Base-by-base conservation (phyloP, 1,139 yeast species). In the Wickerhamiella infanticola region DNA sequence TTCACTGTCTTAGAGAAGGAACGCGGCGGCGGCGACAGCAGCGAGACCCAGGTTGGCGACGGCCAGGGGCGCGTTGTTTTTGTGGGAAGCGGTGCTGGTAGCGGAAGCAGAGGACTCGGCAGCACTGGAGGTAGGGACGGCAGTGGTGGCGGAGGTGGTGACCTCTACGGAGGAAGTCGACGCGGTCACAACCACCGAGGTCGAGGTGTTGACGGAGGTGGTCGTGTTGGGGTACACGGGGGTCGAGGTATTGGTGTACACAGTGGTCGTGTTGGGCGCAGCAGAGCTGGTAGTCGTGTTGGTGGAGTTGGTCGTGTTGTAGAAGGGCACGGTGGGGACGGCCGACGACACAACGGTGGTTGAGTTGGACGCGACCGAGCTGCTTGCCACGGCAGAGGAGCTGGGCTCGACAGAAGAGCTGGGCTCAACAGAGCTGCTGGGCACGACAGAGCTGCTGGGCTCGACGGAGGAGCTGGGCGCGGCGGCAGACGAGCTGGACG, bases 11-110 rank as follows among this genome's bases (percentile, higher is more conserved):
- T 37, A 42, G 9, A 42, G 26, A n/a, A 42, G 39, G 13, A 42
- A 24, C n/a, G 45, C 45, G 31, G 45, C 45, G 9, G 45, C 45
- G 1, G 37, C 45, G n/a, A 24, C 41, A 29, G 27, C 41, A 31
- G 37, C 9, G 18, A 26, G 37, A 13, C 40, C 45, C 11, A 33
- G 37, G 26, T 37, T 37, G 9, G 37, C 41, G 11, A 42, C n/a
- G 4, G 26, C 25, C 9, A 11, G 9, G 5, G 38, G 23, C 13
- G 41, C 45, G 18, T 4, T 24, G 38, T 40, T 40, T 5, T 11
- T 36, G 25, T 23, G 24, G 39, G 24, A 13, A 8, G 26, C 24
- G 8, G 39, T 23, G 11, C 33, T 29, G 33, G 33, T 18, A 2
- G 18, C 9, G n/a, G 36, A n/a, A 8, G 18, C 36, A 35, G 36